A percentile compares a stretch with the other conserved stretches of the same genome.
Evolutionary conservation across 2,329 filamentous ascomycete species (phyloP).

Genomic region (Alternaria incomplexa): DNA sequence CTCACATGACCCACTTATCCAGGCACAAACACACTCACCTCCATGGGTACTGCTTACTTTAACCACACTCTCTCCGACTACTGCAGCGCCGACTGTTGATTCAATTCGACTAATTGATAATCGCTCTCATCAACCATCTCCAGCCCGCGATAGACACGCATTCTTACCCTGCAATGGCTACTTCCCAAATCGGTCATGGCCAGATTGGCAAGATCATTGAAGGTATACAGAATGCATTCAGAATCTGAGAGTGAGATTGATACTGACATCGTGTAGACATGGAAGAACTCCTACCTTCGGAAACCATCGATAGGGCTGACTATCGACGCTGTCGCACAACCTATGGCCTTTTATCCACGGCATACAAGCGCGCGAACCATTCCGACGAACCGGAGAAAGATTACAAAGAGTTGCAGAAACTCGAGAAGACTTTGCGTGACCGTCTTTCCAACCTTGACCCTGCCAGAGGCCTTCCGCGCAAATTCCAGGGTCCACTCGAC

Average conservation of each 20-base stretch:
- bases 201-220: slow-evolving; percentile 23
- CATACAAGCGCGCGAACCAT: slow-evolving; percentile 14
- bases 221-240: neutral
- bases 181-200: slow-evolving; percentile 11
- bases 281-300: slow-evolving; percentile 22
- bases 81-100: neutral
- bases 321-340: slow-evolving; percentile 25
- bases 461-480: slow-evolving; percentile 21
- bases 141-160: neutral
- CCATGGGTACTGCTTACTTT: neutral
- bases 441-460: slow-evolving; percentile 21
- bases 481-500: slow-evolving; percentile 24
- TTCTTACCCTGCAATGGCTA: slow-evolving; percentile 3
- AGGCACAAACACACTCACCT: neutral
- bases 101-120: neutral
- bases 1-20: neutral
- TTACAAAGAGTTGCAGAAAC: slow-evolving; percentile 24
- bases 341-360: slow-evolving; percentile 25
- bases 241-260: neutral
- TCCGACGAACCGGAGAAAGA: slow-evolving; percentile 16
- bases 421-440: slow-evolving; percentile 20
- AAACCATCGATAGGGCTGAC: slow-evolving; percentile 14
- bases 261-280: slow-evolving; percentile 15
- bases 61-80: neutral
- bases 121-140: neutral